Evolutionary conservation across 345 rosid species (phyloP), one percentile per base, ranked within the genome.

Genomic region (Odontarrhena argentea): DNA sequence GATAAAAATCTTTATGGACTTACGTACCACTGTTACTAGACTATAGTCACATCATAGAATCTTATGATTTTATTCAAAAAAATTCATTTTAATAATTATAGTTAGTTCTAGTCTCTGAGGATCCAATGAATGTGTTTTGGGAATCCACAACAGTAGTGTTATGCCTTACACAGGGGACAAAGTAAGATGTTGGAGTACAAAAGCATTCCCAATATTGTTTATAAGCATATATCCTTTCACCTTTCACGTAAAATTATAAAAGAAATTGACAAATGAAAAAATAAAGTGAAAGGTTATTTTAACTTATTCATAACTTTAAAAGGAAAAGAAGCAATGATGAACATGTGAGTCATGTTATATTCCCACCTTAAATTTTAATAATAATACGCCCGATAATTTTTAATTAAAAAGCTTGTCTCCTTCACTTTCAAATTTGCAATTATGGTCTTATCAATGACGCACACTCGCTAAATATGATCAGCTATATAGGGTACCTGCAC

Each of bases 291-390:
- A 60, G 64, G 32, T 47, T 45, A 74, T 60, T n/a, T 60, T 60
- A 67, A 60, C 51, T 45, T 67, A 74, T 38, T 61, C n/a, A 55
- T 37, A 60, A 60, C 46, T 60, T 74, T 36, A 44, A 51, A 45
- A 67, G 55, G 51, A 46, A 38, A 52, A 58, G 10, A 73, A 45
- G 57, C 55, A 67, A 74, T 74, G 68, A 67, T 74, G 73, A 74
- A 60, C 63, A 67, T 60, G 64, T 54, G 77, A 67, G 73, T 61
- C 73, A 74, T 67, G 73, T 74, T 54, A 74, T 74, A 67, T 74
- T 60, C 77, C 77, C 62, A 74, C 73, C 35, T n/a, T 48, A 55
- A 66, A 54, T 59, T n/a, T n/a, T n/a, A n/a, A 59, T 60, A 43
- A 59, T 52, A 67, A 60, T 32, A 32, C 60, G 37, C 47, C 35